Evolutionary conservation across 2,329 filamentous ascomycete genomes (phyloP).

Genomic region (Aspergillus pseudotamarii): DNA sequence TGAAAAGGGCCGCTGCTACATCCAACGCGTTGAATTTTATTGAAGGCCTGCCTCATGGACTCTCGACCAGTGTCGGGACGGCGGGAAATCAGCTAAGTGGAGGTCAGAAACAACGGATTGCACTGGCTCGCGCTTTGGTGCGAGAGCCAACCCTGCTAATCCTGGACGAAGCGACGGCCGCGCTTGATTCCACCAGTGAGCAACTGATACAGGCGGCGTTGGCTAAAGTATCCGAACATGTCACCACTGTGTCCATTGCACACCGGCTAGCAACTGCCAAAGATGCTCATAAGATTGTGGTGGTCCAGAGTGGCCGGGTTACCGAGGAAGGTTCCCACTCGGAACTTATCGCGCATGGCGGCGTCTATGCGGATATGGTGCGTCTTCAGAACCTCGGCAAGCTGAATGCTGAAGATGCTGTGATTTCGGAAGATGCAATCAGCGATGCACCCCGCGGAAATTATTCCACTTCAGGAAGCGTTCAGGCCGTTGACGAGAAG

Average conservation of each 20-base stretch:
- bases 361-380: slow-evolving; percentile 54
- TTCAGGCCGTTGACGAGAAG: slow-evolving; percentile 22
- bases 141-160: slow-evolving; percentile 78
- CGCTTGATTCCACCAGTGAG: slow-evolving; percentile 41
- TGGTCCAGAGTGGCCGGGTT: slow-evolving; percentile 37
- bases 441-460: slow-evolving; percentile 19
- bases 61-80: slow-evolving; percentile 39
- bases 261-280: slow-evolving; percentile 41
- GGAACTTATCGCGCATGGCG: slow-evolving; percentile 36
- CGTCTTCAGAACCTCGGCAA: slow-evolving; percentile 46
- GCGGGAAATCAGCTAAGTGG: slow-evolving; percentile 49
- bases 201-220: slow-evolving; percentile 38
- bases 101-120: slow-evolving; percentile 87
- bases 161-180: slow-evolving; percentile 42
- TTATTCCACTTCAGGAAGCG: slow-evolving; percentile 13
- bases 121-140: slow-evolving; percentile 82
- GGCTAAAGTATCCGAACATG: slow-evolving; percentile 28
- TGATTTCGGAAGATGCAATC: slow-evolving; percentile 21
- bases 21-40: slow-evolving; percentile 35
- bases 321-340: slow-evolving; percentile 38
- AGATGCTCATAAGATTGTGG: slow-evolving; percentile 42
- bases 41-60: slow-evolving; percentile 25
- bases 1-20: slow-evolving; percentile 30
- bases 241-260: slow-evolving; percentile 41
- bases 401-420: slow-evolving; percentile 23